Base-by-base conservation (phyloP, 257 asterid genomes). In the Eustoma russellianum region DNA sequence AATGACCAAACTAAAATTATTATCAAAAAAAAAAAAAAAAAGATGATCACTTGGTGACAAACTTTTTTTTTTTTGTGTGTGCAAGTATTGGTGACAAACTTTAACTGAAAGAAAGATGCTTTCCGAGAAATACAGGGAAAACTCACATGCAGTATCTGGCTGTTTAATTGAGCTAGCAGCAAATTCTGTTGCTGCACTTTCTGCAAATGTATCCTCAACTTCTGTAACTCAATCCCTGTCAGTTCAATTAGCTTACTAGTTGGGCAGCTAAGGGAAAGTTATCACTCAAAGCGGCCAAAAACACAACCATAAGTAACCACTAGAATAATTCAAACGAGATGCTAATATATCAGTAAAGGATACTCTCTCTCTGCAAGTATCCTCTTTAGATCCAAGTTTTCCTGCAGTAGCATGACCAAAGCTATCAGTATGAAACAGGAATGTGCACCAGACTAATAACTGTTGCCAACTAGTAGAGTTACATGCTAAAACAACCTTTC, bases 301-400 rank as follows among this genome's bases (percentile, higher is more conserved):
- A 47, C 12, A 14, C 33, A 6, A n/a, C 17, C 2, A 17, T 49
- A 48, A 59, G 16, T 49, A 48, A 43, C 59, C 64, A 43, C 28
- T 43, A 34, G 53, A 55, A 51, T 3, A 40, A 17, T 41, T 7
- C 8, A 12, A 17, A 33, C 4, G 17, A 57, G 7, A 9, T 5
- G 50, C 40, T 64, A 51, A 18, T 40, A 13, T 14, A 28, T 48
- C 41, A n/a, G 12, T 33, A 64, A 66, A 75, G 86, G 90, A 82
- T 88, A 85, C 97, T 78, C 72, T 75, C 83, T 78, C 56, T 82
- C 93, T 7, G 70, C 86, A 69, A 88, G 28, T 59, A 80, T 69
- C 74, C 75, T 76, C 70, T 41, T 54, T 47, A 85, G 65, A 48
- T 80, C 64, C 81, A 59, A 8, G 64, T 82, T 78, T 60, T 82